phyloP scores from a whole-genome alignment of 202 grass and related monocot genomes.

The Cymbopogon flexuosus region DNA sequence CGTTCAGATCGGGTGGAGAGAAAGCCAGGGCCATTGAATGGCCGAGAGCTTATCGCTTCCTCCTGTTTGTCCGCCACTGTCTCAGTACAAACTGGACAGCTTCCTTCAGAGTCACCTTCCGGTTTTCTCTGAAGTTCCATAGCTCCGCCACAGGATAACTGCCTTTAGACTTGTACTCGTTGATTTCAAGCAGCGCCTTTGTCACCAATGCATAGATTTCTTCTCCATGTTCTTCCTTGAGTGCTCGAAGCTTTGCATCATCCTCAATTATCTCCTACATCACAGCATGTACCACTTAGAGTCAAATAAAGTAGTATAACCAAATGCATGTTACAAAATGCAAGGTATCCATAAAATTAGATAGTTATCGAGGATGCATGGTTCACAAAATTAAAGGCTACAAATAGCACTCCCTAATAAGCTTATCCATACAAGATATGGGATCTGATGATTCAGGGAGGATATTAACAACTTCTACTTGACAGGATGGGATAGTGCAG shows the following conservation, averaged over 20 bases:
- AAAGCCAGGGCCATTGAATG: not conserved
- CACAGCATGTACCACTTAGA: not conserved
- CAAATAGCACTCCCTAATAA: too few relatives aligned
- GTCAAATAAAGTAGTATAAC: not conserved
- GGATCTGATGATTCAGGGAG: not conserved
- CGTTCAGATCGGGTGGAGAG: not conserved
- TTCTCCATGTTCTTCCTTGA: conserved; percentile 47
- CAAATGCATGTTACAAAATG: not conserved
- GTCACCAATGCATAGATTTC: conserved; percentile 40
- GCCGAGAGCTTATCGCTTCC: conserved; percentile 28
- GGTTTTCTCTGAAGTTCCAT: conserved; percentile 68
- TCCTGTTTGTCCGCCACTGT: conserved; percentile 44
- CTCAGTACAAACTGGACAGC: conserved; percentile 59
- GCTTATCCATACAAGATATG: not conserved
- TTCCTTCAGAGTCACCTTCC: conserved; percentile 74
- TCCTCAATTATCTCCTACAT: conserved; percentile 40
- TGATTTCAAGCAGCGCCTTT: conserved; percentile 33
- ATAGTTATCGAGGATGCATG: not conserved
- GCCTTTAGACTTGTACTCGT: conserved; percentile 33
- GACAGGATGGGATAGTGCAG: not conserved
- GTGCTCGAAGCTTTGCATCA: conserved; percentile 32
- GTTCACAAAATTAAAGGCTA: not conserved
- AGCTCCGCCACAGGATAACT: conserved; percentile 53
- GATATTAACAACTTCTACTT: not conserved
- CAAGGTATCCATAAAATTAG: not conserved